A percentile compares a stretch with the other conserved stretches of the same genome.
phyloP scores from a whole-genome alignment of 1,284 basidiomycete species.

The Athelia sp. region DNA sequence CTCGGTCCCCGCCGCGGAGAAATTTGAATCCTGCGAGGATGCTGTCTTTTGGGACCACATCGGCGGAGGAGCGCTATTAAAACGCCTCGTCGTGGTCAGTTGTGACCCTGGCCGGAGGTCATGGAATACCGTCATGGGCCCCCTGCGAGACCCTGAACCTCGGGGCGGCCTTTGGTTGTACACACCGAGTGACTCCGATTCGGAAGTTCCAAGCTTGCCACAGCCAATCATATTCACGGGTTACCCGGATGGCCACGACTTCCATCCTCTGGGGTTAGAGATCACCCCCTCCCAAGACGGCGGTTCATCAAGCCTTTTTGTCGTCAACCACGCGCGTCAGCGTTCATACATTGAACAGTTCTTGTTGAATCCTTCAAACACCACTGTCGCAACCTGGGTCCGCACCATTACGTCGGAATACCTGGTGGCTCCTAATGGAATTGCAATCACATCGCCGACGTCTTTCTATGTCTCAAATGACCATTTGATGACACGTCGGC shows the following conservation, averaged over 20 bases:
- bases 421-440: conserved; percentile 59
- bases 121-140: conserved; percentile 70
- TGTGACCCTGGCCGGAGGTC: conserved; percentile 49
- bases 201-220: no score
- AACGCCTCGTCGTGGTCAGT: conserved; percentile 42
- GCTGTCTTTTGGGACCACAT: conserved; percentile 53
- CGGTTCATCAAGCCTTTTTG: conserved; percentile 48
- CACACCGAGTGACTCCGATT: conserved; percentile 12
- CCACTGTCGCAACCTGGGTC: conserved; percentile 40
- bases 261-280: conserved; percentile 56
- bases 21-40: conserved; percentile 56
- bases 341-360: conserved; percentile 64
- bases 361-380: conserved; percentile 36
- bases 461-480: conserved; percentile 70
- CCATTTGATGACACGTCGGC: conserved; percentile 60
- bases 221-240: conserved; percentile 27
- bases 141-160: conserved; percentile 44
- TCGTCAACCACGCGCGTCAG: conserved; percentile 58
- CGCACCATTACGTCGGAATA: conserved; percentile 52
- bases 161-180: conserved; percentile 46
- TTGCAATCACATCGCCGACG: conserved; percentile 55
- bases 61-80: conserved; percentile 26
- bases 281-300: conserved; percentile 40
- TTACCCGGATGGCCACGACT: conserved; percentile 44
- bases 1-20: conserved; percentile 27